Evolutionary conservation across 148 eudicot species (phyloP).

Genomic region (Bassia scoparia): DNA sequence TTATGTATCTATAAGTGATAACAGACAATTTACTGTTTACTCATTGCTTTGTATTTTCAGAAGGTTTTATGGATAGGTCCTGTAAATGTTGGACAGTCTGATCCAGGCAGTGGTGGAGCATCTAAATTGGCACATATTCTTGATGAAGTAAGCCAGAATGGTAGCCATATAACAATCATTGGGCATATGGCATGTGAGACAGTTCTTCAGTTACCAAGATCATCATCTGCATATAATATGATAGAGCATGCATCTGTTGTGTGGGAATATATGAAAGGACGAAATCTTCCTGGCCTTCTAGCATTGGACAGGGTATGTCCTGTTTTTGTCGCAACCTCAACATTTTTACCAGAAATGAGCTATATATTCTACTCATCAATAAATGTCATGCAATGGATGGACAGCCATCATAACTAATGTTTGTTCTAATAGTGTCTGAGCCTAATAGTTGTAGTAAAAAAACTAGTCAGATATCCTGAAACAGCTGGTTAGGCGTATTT

Average conservation of each 20-base stretch:
- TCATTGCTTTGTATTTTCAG: conserved; percentile 38
- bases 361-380: neutral
- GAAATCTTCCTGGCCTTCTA: conserved; percentile 79
- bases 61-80: conserved; percentile 81
- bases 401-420: neutral
- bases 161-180: conserved; percentile 50
- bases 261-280: conserved; percentile 78
- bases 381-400: neutral
- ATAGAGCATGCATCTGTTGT: conserved; percentile 58
- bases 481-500: neutral
- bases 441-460: neutral
- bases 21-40: conserved; percentile 1
- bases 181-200: conserved; percentile 55
- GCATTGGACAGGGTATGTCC: conserved; percentile 76
- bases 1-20: too few species aligned
- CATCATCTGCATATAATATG: conserved; percentile 31
- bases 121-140: conserved; percentile 48
- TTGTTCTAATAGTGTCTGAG: neutral
- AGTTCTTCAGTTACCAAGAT: conserved; percentile 28
- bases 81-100: conserved; percentile 38
- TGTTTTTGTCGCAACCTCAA: neutral
- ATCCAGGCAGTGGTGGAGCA: conserved; percentile 36
- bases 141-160: conserved; percentile 41
- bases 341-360: neutral
- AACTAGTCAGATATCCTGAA: neutral